phyloP scores from a whole-genome alignment of 805 yeast species.

The Suhomyces tanzawaensis region DNA sequence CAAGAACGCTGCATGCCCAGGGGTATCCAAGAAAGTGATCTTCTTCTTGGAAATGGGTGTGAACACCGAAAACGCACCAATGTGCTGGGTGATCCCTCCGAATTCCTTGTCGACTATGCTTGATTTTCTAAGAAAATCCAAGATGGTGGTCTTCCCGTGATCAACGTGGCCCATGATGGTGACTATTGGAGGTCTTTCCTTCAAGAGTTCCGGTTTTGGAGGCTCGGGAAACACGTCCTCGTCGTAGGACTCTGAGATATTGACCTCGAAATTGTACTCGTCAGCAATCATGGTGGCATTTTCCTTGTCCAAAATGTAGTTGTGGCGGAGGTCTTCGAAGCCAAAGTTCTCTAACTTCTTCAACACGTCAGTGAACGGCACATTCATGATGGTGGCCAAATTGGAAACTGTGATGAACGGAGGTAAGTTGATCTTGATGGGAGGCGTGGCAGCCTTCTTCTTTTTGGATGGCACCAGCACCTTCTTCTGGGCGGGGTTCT shows the following conservation, averaged over 20 bases:
- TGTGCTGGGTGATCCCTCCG: conserved; percentile 97
- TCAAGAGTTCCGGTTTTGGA: conserved; percentile 43
- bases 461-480: neutral
- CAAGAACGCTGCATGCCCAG: conserved; percentile 96
- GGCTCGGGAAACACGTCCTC: conserved; percentile 59
- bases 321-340: conserved; percentile 66
- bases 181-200: conserved; percentile 85
- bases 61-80: conserved; percentile 92
- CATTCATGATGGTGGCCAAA: conserved; percentile 66
- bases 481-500: conserved; percentile 10
- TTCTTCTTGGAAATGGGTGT: conserved; percentile 70
- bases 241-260: conserved; percentile 54
- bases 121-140: conserved; percentile 83
- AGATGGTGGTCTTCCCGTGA: conserved; percentile 94
- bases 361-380: conserved; percentile 60
- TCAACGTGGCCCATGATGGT: conserved; percentile 99
- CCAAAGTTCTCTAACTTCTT: conserved; percentile 65
- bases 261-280: conserved; percentile 75
- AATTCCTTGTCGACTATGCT: conserved; percentile 80
- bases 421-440: conserved; percentile 53
- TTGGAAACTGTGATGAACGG: conserved; percentile 77
- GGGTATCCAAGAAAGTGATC: conserved; percentile 92
- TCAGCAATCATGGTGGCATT: conserved; percentile 85
- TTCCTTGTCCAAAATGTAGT: conserved; percentile 80
- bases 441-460: conserved; percentile 11